Conservation (phyloP, 202 grass and related monocot species). For the Alloteropsis angusta region DNA sequence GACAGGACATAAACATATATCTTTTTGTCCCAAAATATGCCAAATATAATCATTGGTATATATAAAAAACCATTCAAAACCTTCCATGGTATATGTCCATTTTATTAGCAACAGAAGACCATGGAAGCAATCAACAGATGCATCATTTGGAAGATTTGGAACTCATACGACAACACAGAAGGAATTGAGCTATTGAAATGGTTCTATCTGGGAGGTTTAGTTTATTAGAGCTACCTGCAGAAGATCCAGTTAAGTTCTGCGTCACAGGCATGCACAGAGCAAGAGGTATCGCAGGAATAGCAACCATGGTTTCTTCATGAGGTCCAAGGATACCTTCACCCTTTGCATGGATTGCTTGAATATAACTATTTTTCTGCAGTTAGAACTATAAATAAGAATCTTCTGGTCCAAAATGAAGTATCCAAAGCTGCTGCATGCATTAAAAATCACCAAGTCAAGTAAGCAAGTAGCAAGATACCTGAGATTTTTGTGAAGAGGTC, state of each 20-base stretch:
- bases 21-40: background rate
- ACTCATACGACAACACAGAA: background rate
- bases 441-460: background rate
- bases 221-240: conserved; percentile 36
- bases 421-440: background rate
- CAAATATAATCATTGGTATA: background rate
- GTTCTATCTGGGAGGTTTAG: background rate
- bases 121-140: background rate
- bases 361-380: conserved; percentile 19
- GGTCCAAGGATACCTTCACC: conserved; percentile 17
- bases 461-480: conserved; percentile 17
- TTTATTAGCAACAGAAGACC: background rate
- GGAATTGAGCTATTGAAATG: background rate
- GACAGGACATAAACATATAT: background rate
- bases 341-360: conserved; percentile 11
- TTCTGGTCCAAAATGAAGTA: conserved; percentile 3
- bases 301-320: conserved; percentile 31
- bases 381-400: conserved; percentile 22
- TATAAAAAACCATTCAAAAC: background rate
- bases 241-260: conserved; percentile 23
- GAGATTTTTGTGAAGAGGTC: conserved; percentile 26
- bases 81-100: background rate
- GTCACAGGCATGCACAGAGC: conserved; percentile 45
- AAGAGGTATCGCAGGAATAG: conserved; percentile 58
- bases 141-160: background rate